Base-by-base conservation (phyloP, 1,284 basidiomycete genomes). In the Cutaneotrichosporon sp. region DNA sequence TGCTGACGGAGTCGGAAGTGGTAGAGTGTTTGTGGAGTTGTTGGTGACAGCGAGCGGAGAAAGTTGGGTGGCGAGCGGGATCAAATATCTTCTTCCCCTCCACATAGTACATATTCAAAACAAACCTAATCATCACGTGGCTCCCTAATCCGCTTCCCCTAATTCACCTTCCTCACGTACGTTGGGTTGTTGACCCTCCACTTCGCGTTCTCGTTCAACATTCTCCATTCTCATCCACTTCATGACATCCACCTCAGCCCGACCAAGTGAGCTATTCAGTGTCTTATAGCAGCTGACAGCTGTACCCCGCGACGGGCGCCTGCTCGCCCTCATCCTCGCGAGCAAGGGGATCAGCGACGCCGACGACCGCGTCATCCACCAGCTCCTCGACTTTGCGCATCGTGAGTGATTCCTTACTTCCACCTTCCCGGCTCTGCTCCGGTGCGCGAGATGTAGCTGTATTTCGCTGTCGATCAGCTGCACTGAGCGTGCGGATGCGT, bases 281-380 rank as follows among this genome's bases (percentile, higher is more conserved):
- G 4, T n/a, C 5, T 4, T 31, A 22, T 18, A n/a, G 5, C 10
- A 36, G 59, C 61, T 65, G 52, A 65, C 49, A 40, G 21, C 62
- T 80, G 80, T 69, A 8, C 96, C 96, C 13, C 86, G 92, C 40
- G 94, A 95, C 67, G 95, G 93, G 11, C 87, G 95, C 34, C 86
- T 95, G 34, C 93, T 98, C 58, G 92, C 96, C 0, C 86, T 99
- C 40, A 87, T 99, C 38, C 86, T 98, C 31, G 91, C 95, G 4
- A 90, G 92, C 0, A 93, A 92, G n/a, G 94, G 96, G 5, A 89
- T 98, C 0, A 88, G 93, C 68, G 95, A 98, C 81, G 89, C 90
- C 7, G 94, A 98, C 72, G 94, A 95, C 7, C 89, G 89, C 3
- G 96, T 98, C 3, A 85, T 99, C 2, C 90, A 96, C 72, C 95